A percentile compares a stretch with the other conserved stretches of the same genome.
These are phyloP conservation scores for Dianthus caryophyllus DNA, from an alignment of 148 eudicot species.

Conservation along the genomic window DNA sequence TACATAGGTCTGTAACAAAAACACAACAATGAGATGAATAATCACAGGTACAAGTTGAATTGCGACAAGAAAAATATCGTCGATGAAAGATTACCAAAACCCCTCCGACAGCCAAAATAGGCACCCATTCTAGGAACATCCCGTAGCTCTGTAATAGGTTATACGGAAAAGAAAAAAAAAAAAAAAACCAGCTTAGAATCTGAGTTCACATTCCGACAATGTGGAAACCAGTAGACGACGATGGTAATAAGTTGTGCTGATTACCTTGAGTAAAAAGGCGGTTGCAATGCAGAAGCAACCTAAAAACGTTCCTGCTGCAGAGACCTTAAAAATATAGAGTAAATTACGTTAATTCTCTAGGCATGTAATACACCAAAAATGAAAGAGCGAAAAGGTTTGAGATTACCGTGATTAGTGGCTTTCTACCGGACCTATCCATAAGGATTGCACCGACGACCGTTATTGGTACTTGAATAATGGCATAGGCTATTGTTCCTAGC, in stretches of 20 bases:
- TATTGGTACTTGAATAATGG: slow-evolving; percentile 55
- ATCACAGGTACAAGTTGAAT: too few relatives aligned
- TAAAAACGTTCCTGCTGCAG: slow-evolving; percentile 62
- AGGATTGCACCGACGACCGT: slow-evolving; percentile 58
- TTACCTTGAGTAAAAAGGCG: slow-evolving; percentile 67
- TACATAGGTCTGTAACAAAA: slow-evolving; percentile 45
- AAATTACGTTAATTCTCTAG: slow-evolving; percentile 1
- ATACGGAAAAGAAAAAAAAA: neutral
- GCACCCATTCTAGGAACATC: slow-evolving; percentile 52
- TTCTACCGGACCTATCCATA: slow-evolving; percentile 77
- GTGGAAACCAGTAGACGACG: too few relatives aligned
- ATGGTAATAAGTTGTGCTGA: neutral
- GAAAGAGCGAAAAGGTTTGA: neutral
- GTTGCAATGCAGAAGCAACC: slow-evolving; percentile 63
- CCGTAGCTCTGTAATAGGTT: slow-evolving; percentile 41
- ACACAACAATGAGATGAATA: neutral
- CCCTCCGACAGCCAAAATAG: slow-evolving; percentile 65
- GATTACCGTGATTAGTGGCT: slow-evolving; percentile 59
- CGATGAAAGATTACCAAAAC: slow-evolving; percentile 46
- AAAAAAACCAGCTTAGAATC: neutral
- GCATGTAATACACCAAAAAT: too few relatives aligned
- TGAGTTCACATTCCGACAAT: too few relatives aligned
- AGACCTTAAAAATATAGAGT: slow-evolving; percentile 37
- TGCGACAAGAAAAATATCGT: neutral
- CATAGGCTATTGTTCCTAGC: slow-evolving; percentile 60